These are phyloP conservation scores for Asterophora lycoperdoides DNA, from an alignment of 768 basidiomycete species.

Conservation along the genomic window DNA sequence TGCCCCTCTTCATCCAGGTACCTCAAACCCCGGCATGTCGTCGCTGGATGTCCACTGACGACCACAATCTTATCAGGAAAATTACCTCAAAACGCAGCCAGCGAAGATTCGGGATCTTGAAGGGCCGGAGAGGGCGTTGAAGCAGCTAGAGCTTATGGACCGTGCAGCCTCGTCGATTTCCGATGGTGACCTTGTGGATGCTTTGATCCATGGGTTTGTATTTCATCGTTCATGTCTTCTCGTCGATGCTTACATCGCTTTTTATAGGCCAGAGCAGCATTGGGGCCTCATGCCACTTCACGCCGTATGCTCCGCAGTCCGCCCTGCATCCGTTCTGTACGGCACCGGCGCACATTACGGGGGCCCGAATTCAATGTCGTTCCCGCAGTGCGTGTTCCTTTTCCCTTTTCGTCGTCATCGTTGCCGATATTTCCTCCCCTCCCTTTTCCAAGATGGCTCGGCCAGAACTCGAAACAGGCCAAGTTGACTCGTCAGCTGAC, in stretches of 20 bases:
- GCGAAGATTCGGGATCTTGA: conserved; percentile 50
- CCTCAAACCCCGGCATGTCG: neutral
- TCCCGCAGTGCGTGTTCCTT: conserved; percentile 70
- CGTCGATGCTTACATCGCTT: neutral
- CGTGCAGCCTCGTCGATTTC: conserved; percentile 90
- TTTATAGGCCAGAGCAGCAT: conserved; percentile 82
- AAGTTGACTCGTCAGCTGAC: conserved; percentile 77
- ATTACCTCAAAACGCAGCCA: conserved; percentile 86
- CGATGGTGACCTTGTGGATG: conserved; percentile 90
- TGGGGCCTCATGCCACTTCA: conserved; percentile 96
- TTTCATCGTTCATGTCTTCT: neutral
- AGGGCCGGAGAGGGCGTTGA: conserved; percentile 63
- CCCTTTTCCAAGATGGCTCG: conserved; percentile 71
- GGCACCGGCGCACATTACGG: conserved; percentile 66
- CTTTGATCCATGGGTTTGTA: conserved; percentile 85
- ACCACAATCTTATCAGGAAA: conserved; percentile 56
- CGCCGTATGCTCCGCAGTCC: conserved; percentile 84
- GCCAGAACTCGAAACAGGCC: conserved; percentile 91
- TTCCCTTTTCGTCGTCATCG: neutral
- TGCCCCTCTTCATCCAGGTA: conserved; percentile 94
- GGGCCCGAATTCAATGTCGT: conserved; percentile 62
- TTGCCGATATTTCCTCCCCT: neutral
- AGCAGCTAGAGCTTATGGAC: conserved; percentile 77
- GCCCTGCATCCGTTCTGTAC: conserved; percentile 81
- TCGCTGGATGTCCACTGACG: neutral